phyloP scores from a whole-genome alignment of 257 asterid genomes.

The Plectranthus barbatus region DNA sequence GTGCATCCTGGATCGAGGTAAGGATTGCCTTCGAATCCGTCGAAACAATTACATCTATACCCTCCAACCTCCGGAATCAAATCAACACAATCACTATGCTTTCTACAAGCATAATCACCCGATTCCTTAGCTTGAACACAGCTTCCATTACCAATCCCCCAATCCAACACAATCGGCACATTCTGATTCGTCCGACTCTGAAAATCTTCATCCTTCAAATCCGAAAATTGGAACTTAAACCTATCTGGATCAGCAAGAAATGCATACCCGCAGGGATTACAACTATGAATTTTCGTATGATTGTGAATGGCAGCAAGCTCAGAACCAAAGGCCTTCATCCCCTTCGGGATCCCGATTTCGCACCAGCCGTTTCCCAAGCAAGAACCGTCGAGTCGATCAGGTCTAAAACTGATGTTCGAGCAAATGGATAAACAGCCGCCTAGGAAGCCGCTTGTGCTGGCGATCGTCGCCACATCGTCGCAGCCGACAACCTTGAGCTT shows the following conservation, averaged over 20 bases:
- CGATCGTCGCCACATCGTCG: slow-evolving; percentile 10
- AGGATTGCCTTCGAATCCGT: slow-evolving; percentile 29
- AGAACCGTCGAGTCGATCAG: neutral
- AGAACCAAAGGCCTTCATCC: neutral
- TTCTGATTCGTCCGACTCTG: neutral
- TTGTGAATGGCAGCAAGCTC: neutral
- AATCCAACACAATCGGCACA: slow-evolving; percentile 29
- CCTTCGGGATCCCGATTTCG: slow-evolving; percentile 9
- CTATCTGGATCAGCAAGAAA: slow-evolving; percentile 16
- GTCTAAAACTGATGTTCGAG: neutral
- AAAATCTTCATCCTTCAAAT: slow-evolving; percentile 3
- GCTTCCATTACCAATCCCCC: slow-evolving; percentile 23
- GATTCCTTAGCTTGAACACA: slow-evolving; percentile 6
- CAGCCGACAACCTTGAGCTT: slow-evolving; percentile 25
- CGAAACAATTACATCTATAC: slow-evolving; percentile 21
- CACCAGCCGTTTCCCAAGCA: slow-evolving; percentile 24
- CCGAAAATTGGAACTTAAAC: neutral
- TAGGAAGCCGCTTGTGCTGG: neutral
- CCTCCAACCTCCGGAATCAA: slow-evolving; percentile 25
- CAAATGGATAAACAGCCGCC: slow-evolving; percentile 4
- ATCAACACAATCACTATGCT: slow-evolving; percentile 23
- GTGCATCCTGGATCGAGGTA: slow-evolving; percentile 22
- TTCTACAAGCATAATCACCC: slow-evolving; percentile 15
- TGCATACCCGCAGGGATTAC: slow-evolving; percentile 23
- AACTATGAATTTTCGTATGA: neutral